Conservation (phyloP, 169 alveolate species). For the Eimeria sp. region DNA sequence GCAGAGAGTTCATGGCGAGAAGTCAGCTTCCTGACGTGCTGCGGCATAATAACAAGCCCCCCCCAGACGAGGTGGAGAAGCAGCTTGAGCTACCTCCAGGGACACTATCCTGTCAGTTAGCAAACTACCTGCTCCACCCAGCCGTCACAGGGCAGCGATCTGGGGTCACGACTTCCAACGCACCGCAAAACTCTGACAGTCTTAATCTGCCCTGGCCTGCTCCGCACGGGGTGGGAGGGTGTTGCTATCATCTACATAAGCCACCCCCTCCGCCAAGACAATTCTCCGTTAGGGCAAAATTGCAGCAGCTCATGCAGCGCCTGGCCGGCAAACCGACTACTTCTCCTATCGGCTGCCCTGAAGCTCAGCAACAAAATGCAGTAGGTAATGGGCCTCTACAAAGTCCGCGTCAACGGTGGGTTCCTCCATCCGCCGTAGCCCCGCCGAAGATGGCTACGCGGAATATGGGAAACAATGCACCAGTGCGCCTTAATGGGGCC, state of each 20-base stretch:
- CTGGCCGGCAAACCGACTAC: conserved; percentile 18
- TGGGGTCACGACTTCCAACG: conserved; percentile 82
- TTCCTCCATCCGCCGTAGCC: conserved; percentile 24
- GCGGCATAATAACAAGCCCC: conserved; percentile 82
- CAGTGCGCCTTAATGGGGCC: conserved; percentile 66
- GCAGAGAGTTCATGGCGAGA: conserved; percentile 81
- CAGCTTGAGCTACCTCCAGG: conserved; percentile 82
- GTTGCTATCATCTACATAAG: conserved; percentile 80
- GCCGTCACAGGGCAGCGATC: conserved; percentile 79
- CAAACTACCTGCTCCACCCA: conserved; percentile 75
- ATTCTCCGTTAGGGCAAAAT: conserved; percentile 59
- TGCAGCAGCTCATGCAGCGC: conserved; percentile 72
- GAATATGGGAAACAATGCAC: neutral
- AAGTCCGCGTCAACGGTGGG: conserved; percentile 53
- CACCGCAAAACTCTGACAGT: conserved; percentile 83
- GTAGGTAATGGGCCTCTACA: conserved; percentile 2
- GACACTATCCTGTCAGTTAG: conserved; percentile 77
- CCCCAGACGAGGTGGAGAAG: conserved; percentile 81
- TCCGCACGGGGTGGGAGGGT: conserved; percentile 69
- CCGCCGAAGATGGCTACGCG: conserved; percentile 10
- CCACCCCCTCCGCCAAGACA: conserved; percentile 72
- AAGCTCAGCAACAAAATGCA: conserved; percentile 1
- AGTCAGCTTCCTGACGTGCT: conserved; percentile 73
- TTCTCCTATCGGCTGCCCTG: conserved; percentile 46
- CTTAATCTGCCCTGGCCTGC: conserved; percentile 59